phyloP scores from a whole-genome alignment of 1,284 basidiomycete genomes.

The Ganoderma resinaceum region DNA sequence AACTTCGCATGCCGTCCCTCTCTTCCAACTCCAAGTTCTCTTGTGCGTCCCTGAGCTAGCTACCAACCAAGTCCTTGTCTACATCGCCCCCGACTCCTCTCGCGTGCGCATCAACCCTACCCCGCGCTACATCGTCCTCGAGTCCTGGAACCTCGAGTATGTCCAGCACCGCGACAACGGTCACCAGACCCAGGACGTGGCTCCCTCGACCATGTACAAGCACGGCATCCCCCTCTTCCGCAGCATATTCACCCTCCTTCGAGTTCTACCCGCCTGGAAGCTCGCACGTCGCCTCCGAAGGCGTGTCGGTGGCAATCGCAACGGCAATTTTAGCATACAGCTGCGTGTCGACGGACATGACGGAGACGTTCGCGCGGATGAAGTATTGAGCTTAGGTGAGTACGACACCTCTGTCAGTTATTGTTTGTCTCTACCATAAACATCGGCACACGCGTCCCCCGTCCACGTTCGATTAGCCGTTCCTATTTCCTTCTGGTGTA shows the following conservation, averaged over 20 bases:
- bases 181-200: slow-evolving; percentile 55
- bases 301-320: slow-evolving; percentile 47
- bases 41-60: slow-evolving; percentile 71
- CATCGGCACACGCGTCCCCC: slow-evolving; percentile 4
- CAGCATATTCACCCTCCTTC: slow-evolving; percentile 72
- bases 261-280: slow-evolving; percentile 77
- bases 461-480: slow-evolving; percentile 1
- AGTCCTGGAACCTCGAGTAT: slow-evolving; percentile 71
- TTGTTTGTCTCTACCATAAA: slow-evolving; percentile 25
- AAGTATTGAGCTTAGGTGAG: slow-evolving; percentile 50
- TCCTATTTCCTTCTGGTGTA: slow-evolving; percentile 20
- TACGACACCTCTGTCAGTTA: slow-evolving; percentile 22
- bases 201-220: slow-evolving; percentile 82
- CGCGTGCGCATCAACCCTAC: slow-evolving; percentile 71
- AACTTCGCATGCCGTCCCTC: slow-evolving; percentile 48
- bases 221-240: slow-evolving; percentile 81
- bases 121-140: slow-evolving; percentile 72
- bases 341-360: slow-evolving; percentile 53
- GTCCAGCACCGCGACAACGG: slow-evolving; percentile 41
- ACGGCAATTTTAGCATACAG: slow-evolving; percentile 58
- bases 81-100: slow-evolving; percentile 61
- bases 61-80: slow-evolving; percentile 74
- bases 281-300: slow-evolving; percentile 66
- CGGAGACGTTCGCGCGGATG: slow-evolving; percentile 38
- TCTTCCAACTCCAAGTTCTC: slow-evolving; percentile 73